phyloP scores from a whole-genome alignment of 1,139 yeast species.

The Yamadazyma mexicana region DNA sequence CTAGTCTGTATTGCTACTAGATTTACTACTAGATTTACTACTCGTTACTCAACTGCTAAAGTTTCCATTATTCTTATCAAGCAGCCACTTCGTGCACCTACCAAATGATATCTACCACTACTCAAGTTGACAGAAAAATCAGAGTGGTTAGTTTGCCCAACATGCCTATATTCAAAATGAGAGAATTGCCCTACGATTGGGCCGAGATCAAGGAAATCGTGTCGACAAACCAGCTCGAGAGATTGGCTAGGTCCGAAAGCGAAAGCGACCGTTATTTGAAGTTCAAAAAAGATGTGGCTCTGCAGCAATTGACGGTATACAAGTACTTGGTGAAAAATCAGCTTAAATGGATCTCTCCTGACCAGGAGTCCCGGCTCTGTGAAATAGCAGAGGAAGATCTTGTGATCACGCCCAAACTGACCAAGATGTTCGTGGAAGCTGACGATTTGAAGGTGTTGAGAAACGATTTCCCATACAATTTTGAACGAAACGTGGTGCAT shows the following conservation, averaged over 20 bases:
- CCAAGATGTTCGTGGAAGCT: conserved; percentile 20
- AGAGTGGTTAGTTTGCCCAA: conserved; percentile 29
- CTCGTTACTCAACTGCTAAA: too few species aligned
- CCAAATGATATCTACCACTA: conserved; percentile 3
- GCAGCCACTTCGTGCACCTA: too few species aligned
- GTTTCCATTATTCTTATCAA: too few species aligned
- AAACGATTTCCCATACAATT: conserved; percentile 47
- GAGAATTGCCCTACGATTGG: conserved; percentile 36
- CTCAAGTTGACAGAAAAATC: conserved; percentile 8
- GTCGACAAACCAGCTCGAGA: conserved; percentile 32
- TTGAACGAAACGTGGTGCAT: conserved; percentile 35
- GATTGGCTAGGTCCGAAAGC: conserved; percentile 38
- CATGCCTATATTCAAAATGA: conserved; percentile 45
- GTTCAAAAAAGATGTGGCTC: conserved; percentile 33
- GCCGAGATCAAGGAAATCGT: conserved; percentile 32
- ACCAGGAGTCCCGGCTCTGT: conserved; percentile 9
- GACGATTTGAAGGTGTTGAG: conserved; percentile 32
- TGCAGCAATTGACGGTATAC: conserved; percentile 28
- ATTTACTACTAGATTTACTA: too few species aligned
- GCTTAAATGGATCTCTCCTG: conserved; percentile 33
- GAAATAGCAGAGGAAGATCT: conserved; percentile 26
- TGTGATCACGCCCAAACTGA: conserved; percentile 18
- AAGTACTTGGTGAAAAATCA: conserved; percentile 38
- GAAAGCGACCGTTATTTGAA: conserved; percentile 33
- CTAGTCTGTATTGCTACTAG: too few species aligned